A percentile compares a stretch with the other conserved stretches of the same genome.
These are phyloP conservation scores for Phoenix dactylifera DNA, from an alignment of 176 grass and related monocot genomes.

Conservation along the genomic window DNA sequence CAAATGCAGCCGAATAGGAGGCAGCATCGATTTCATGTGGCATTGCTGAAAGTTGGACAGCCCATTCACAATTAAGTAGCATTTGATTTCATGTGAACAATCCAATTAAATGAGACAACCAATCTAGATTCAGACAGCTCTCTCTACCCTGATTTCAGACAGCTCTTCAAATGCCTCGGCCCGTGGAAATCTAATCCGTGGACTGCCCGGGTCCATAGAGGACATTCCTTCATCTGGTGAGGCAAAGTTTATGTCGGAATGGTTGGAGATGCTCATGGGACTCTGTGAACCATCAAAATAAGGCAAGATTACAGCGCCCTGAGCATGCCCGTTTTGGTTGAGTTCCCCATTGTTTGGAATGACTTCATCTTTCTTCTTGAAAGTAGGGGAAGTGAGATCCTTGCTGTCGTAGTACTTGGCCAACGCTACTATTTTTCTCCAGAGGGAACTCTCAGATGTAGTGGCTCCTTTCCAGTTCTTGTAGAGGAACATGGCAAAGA, in stretches of 20 bases:
- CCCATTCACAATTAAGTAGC: too few relatives aligned
- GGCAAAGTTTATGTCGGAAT: neutral
- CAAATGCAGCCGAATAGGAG: too few relatives aligned
- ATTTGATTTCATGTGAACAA: too few relatives aligned
- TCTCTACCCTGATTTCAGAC: slow-evolving; percentile 2
- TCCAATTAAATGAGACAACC: too few relatives aligned
- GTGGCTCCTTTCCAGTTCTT: slow-evolving; percentile 26
- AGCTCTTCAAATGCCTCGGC: neutral
- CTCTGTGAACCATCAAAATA: neutral
- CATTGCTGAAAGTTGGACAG: too few relatives aligned
- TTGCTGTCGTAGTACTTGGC: slow-evolving; percentile 34
- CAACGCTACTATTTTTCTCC: slow-evolving; percentile 33
- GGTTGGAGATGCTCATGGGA: slow-evolving; percentile 10
- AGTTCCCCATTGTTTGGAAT: neutral
- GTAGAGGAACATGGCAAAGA: slow-evolving; percentile 49
- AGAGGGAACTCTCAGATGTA: slow-evolving; percentile 10
- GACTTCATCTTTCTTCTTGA: slow-evolving; percentile 28
- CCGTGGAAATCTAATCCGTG: neutral
- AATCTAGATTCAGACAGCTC: too few relatives aligned
- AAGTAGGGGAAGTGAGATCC: slow-evolving; percentile 34
- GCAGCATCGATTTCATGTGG: too few relatives aligned
- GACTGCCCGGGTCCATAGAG: neutral
- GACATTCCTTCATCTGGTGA: neutral
- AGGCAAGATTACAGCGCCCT: neutral
- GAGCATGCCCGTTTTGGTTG: neutral